Evolutionary conservation across 192 early-diverging fungal genomes (phyloP).

Genomic region (Backusella parvicylindrica): DNA sequence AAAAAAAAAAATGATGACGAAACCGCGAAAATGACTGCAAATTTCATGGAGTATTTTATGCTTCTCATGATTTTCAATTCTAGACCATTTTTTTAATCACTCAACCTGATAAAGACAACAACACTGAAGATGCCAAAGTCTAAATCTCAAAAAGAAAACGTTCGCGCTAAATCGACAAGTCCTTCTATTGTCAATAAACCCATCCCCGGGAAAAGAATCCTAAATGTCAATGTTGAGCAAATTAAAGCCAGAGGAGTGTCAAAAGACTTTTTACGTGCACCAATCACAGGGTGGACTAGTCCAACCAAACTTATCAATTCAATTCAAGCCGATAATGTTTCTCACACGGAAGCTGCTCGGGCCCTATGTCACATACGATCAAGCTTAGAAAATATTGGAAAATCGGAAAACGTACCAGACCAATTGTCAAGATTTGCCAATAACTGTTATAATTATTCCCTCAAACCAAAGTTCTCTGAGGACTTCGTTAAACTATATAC

Average conservation of each 20-base stretch:
- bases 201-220: not conserved
- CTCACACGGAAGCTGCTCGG: not conserved
- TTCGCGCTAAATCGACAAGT: not conserved
- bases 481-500: not conserved
- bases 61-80: too few species aligned
- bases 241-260: not conserved
- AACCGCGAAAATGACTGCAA: too few species aligned
- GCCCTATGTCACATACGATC: not conserved
- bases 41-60: too few species aligned
- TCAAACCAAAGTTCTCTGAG: not conserved
- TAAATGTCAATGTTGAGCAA: not conserved
- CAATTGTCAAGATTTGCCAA: not conserved
- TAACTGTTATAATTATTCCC: not conserved
- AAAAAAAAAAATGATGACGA: too few species aligned
- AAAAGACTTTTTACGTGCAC: not conserved
- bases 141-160: not conserved
- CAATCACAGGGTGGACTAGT: not conserved
- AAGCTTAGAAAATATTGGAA: not conserved
- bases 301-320: not conserved
- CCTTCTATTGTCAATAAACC: not conserved
- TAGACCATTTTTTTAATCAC: too few species aligned
- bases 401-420: not conserved
- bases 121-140: not conserved
- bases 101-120: too few species aligned
- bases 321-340: not conserved